Percentiles rank a stretch among this genome's conserved stretches.
Conservation (phyloP, 345 rosid species). For the Brassica nigra region DNA sequence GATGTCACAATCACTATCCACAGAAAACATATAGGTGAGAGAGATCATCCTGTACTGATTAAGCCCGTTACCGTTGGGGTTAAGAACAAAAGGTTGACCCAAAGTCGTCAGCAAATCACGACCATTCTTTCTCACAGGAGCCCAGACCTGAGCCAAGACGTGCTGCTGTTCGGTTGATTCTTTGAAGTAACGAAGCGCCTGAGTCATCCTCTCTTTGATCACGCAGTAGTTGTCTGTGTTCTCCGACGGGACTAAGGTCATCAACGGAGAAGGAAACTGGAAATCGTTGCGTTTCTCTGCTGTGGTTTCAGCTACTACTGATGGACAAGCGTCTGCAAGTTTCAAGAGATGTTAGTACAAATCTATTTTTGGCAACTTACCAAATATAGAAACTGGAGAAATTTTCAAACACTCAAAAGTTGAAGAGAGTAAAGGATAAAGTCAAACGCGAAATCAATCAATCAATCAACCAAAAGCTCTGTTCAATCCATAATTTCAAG, state of each 20-base stretch:
- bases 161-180: constrained; percentile 92
- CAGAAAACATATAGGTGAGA: constrained; percentile 71
- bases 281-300: constrained; percentile 48
- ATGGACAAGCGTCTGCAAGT: constrained; percentile 52
- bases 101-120: constrained; percentile 70
- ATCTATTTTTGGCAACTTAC: constrained; percentile 26
- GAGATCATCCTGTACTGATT: constrained; percentile 91
- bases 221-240: constrained; percentile 61
- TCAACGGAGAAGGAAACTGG: constrained; percentile 59
- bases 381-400: not conserved
- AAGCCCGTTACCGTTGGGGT: constrained; percentile 67
- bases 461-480: constrained; percentile 22
- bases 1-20: constrained; percentile 70
- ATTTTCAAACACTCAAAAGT: not conserved
- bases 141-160: constrained; percentile 92
- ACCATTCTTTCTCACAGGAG: constrained; percentile 68
- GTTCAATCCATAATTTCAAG: constrained; percentile 17
- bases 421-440: not conserved
- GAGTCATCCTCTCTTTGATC: constrained; percentile 89
- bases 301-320: constrained; percentile 40
- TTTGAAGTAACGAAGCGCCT: constrained; percentile 75
- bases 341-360: not conserved
- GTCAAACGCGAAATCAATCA: not conserved
- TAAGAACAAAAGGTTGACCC: constrained; percentile 94
- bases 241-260: constrained; percentile 56